These are phyloP conservation scores for Ramalina peruviana DNA, from an alignment of 495 filamentous ascomycete genomes.

Conservation along the genomic window DNA sequence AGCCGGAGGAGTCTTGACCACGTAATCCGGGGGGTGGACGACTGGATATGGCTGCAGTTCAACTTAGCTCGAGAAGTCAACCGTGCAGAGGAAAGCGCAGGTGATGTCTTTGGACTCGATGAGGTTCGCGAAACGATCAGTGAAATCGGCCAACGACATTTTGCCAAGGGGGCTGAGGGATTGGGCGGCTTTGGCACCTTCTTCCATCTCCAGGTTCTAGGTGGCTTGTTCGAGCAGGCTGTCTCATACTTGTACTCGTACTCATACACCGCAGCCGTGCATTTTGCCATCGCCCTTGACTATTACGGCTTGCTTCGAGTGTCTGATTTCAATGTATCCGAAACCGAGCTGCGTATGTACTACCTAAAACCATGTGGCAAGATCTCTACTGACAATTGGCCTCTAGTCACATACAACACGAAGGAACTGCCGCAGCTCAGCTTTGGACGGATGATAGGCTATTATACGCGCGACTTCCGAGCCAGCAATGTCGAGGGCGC, in stretches of 20 bases:
- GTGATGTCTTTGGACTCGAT: conserved; percentile 75
- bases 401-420: conserved; percentile 50
- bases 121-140: conserved; percentile 72
- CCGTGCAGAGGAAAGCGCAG: conserved; percentile 66
- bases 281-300: conserved; percentile 79
- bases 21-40: conserved; percentile 68
- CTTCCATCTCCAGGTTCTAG: conserved; percentile 81
- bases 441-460: conserved; percentile 83
- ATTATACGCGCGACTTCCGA: conserved; percentile 92
- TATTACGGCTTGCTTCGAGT: conserved; percentile 89
- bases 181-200: conserved; percentile 73
- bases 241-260: conserved; percentile 79
- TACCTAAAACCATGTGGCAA: conserved; percentile 5
- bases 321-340: conserved; percentile 52
- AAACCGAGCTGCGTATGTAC: conserved; percentile 56
- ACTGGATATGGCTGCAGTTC: conserved; percentile 97
- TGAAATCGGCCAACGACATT: conserved; percentile 82
- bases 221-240: conserved; percentile 91
- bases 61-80: conserved; percentile 79
- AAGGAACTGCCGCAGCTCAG: conserved; percentile 76
- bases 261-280: conserved; percentile 80
- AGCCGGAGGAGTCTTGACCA: conserved; percentile 64
- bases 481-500: conserved; percentile 73
- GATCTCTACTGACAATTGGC: conserved; percentile 21
- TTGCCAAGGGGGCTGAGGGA: conserved; percentile 54